A percentile compares a stretch with the other conserved stretches of the same genome.
phyloP scores from a whole-genome alignment of 1,139 yeast species.

The Pneumocystis sp. region DNA sequence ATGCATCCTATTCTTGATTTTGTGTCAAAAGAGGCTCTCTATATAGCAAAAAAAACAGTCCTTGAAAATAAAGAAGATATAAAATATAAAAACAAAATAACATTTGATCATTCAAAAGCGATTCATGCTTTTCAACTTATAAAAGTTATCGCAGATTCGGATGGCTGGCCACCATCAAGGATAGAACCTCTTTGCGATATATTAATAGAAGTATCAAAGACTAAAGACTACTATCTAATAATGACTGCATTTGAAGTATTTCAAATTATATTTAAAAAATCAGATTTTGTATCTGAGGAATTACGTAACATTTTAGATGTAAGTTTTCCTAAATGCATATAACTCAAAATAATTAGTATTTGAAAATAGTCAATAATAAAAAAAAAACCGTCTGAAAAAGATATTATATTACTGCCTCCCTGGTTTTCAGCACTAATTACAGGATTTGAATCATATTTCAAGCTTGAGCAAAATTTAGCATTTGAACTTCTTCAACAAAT shows the following conservation, averaged over 20 bases:
- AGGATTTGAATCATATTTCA: constrained; percentile 57
- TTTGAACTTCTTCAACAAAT: constrained; percentile 42
- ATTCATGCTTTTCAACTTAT: constrained; percentile 70
- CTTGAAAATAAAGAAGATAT: constrained; percentile 20
- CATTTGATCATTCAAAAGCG: constrained; percentile 22
- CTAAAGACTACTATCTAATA: constrained; percentile 66
- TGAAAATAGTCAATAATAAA: neutral
- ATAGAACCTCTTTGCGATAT: constrained; percentile 64
- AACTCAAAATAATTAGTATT: neutral
- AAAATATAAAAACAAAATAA: constrained; percentile 10
- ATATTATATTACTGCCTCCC: constrained; percentile 73
- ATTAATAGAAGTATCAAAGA: constrained; percentile 58
- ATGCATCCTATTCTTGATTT: constrained; percentile 60
- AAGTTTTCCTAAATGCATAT: neutral
- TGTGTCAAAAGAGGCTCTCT: constrained; percentile 56
- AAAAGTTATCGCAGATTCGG: constrained; percentile 47
- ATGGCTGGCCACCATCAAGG: constrained; percentile 64
- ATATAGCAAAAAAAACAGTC: constrained; percentile 33
- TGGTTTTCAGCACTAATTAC: constrained; percentile 94
- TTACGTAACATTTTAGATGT: constrained; percentile 51
- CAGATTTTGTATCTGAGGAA: constrained; percentile 39
- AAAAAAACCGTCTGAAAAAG: constrained; percentile 55
- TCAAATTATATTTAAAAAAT: constrained; percentile 66
- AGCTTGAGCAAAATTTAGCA: constrained; percentile 43
- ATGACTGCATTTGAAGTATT: constrained; percentile 73